Conservation (phyloP, 2,329 filamentous ascomycete species). For the Aspergillus fijiensis region DNA sequence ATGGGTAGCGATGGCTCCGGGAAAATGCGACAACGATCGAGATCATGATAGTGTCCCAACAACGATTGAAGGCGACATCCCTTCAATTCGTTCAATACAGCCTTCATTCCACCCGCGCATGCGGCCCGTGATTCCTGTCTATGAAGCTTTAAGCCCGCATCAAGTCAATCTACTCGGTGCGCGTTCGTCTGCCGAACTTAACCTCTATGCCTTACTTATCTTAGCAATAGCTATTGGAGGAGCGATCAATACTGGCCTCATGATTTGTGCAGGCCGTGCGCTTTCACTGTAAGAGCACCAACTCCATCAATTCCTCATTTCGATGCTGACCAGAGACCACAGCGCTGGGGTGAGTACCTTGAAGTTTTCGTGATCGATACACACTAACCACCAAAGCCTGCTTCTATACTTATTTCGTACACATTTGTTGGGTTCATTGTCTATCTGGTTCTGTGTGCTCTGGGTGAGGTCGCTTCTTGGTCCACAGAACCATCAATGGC, state of each 20-base stretch:
- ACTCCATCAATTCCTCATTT: background rate
- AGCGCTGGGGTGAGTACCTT: constrained; percentile 30
- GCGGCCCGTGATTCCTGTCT: background rate
- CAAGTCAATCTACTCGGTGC: constrained; percentile 27
- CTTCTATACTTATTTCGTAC: constrained; percentile 38
- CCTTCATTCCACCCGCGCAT: background rate
- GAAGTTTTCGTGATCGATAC: background rate
- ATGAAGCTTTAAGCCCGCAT: constrained; percentile 11
- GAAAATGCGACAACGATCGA: background rate
- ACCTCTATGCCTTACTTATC: background rate
- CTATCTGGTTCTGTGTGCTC: constrained; percentile 72
- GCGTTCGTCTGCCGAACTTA: constrained; percentile 7
- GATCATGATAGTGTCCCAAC: background rate
- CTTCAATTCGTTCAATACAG: background rate
- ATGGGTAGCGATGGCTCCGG: background rate
- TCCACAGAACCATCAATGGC: constrained; percentile 72
- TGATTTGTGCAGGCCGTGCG: constrained; percentile 30
- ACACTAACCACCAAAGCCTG: constrained; percentile 27
- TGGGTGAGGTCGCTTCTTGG: constrained; percentile 82
- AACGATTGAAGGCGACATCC: background rate
- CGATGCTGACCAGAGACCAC: constrained; percentile 1
- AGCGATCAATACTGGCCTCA: constrained; percentile 33
- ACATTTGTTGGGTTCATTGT: constrained; percentile 54
- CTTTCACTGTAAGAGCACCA: constrained; percentile 26
- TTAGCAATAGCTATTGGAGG: constrained; percentile 31